phyloP scores from a whole-genome alignment of 2,329 filamentous ascomycete species.

The Magnaporthiopsis rhizophila region DNA sequence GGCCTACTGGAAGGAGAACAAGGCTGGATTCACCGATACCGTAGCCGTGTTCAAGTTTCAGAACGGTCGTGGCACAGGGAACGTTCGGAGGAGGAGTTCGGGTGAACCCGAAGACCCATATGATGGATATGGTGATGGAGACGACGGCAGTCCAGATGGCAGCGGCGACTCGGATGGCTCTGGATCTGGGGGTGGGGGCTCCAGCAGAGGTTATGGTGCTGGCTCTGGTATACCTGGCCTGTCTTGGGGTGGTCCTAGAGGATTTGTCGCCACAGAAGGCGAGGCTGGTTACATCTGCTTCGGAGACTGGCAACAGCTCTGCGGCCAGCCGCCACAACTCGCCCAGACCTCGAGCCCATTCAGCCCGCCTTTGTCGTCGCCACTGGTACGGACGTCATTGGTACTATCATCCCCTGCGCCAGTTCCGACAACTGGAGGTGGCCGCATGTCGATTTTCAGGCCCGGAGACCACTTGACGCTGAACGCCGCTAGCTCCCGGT shows the following conservation, averaged over 20 bases:
- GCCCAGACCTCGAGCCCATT: background rate
- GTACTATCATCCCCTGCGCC: background rate
- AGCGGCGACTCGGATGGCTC: background rate
- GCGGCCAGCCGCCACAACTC: background rate
- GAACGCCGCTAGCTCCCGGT: background rate
- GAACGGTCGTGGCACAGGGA: background rate
- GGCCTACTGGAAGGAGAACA: conserved; percentile 13
- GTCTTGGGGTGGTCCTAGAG: background rate
- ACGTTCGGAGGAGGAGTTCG: background rate
- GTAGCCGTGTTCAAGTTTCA: conserved; percentile 16
- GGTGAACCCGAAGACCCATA: background rate
- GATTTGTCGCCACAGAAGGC: conserved; percentile 2
- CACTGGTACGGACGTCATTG: background rate
- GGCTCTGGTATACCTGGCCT: background rate
- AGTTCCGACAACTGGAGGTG: background rate
- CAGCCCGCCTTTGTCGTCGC: background rate
- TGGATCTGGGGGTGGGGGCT: background rate
- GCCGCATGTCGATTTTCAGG: background rate
- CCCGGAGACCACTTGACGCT: background rate
- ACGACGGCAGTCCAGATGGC: background rate
- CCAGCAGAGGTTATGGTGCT: background rate
- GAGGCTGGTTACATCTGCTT: conserved; percentile 1
- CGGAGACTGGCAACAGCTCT: conserved; percentile 4
- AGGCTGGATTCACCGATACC: conserved; percentile 16
- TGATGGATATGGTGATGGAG: background rate